A percentile compares a stretch with the other conserved stretches of the same genome.
These are phyloP conservation scores for Metschnikowia drakensbergensis DNA, from an alignment of 805 yeast genomes.

Conservation along the genomic window DNA sequence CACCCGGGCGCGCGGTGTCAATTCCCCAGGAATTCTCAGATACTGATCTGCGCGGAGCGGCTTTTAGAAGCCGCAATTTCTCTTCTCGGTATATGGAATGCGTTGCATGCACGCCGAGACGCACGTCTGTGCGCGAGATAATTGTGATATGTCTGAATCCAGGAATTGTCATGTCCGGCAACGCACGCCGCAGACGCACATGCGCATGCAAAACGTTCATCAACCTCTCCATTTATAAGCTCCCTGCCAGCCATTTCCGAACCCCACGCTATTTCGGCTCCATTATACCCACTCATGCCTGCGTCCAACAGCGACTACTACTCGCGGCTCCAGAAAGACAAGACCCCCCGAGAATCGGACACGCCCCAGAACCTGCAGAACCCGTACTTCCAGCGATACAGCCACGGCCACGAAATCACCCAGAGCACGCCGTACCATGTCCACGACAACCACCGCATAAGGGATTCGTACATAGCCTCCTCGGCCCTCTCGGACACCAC, in stretches of 20 bases:
- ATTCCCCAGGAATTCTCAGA: neutral
- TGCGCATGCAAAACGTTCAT: constrained; percentile 1
- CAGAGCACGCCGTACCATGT: constrained; percentile 6
- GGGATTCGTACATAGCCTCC: constrained; percentile 8
- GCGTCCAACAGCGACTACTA: constrained; percentile 14
- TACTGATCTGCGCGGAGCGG: neutral
- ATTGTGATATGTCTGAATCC: constrained; percentile 2
- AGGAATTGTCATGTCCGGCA: neutral
- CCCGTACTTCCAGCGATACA: constrained; percentile 6
- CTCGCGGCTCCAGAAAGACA: constrained; percentile 4
- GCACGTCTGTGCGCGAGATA: neutral
- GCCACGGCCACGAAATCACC: constrained; percentile 1
- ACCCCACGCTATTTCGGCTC: neutral
- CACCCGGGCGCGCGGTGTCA: neutral
- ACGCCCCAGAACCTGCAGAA: constrained; percentile 3
- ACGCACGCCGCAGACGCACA: neutral
- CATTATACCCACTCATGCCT: constrained; percentile 2
- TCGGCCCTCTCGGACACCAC: constrained; percentile 15
- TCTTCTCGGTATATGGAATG: constrained; percentile 1
- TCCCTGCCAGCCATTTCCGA: neutral
- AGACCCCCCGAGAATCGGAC: neutral
- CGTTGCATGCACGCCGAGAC: neutral
- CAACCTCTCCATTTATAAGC: neutral
- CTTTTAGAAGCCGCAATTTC: neutral
- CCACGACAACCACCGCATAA: constrained; percentile 3